Evolutionary conservation across 495 filamentous ascomycete species (phyloP).

Genomic region (Aspergillus mulundensis): DNA sequence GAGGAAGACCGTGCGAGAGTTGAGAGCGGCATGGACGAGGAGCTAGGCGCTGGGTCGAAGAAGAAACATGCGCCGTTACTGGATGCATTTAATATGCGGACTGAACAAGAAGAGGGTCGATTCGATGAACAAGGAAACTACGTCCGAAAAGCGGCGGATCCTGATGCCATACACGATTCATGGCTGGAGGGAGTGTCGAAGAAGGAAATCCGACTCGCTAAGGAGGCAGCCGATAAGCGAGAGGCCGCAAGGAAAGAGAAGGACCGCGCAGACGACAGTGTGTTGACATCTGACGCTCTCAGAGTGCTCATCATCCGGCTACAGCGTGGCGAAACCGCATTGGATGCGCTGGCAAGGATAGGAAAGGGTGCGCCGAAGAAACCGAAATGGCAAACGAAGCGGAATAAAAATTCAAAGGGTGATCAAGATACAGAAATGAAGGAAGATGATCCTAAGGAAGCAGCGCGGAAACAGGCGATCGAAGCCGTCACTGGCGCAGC

Average conservation of each 20-base stretch:
- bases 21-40: constrained; percentile 72
- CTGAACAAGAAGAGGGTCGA: constrained; percentile 85
- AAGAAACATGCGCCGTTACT: constrained; percentile 95
- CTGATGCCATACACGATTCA: constrained; percentile 83
- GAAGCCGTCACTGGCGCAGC: constrained; percentile 83
- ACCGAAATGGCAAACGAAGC: constrained; percentile 58
- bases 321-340: constrained; percentile 78
- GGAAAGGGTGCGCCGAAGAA: constrained; percentile 63
- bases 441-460: constrained; percentile 69
- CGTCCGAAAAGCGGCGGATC: constrained; percentile 83
- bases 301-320: constrained; percentile 65
- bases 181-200: constrained; percentile 92
- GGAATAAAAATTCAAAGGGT: constrained; percentile 55
- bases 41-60: constrained; percentile 81
- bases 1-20: constrained; percentile 68
- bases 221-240: constrained; percentile 80
- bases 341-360: constrained; percentile 83
- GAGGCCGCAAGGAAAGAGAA: constrained; percentile 69
- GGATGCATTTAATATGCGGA: constrained; percentile 92
- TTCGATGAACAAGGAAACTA: constrained; percentile 91
- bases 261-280: constrained; percentile 65
- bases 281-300: constrained; percentile 71
- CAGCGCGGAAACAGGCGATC: constrained; percentile 63
- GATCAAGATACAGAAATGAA: constrained; percentile 64
- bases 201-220: constrained; percentile 85